Percentiles rank a stretch among this genome's conserved stretches.
Conservation (phyloP, 2,329 filamentous ascomycete genomes). For the Aureobasidium subglaciale region DNA sequence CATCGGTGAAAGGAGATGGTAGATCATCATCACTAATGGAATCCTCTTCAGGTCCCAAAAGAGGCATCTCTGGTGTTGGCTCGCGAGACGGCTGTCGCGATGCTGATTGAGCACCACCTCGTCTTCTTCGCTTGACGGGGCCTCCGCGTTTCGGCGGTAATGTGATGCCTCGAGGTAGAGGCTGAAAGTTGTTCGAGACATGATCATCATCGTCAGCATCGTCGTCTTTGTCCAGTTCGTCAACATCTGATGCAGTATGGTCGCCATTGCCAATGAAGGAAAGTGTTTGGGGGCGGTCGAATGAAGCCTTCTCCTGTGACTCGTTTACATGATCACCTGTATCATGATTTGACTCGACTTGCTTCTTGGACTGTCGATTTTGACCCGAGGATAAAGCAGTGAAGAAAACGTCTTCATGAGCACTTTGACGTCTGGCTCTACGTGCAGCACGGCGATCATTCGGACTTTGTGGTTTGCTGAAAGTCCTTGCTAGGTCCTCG, state of each 20-base stretch:
- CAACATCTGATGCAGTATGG: background rate
- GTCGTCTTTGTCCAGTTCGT: slow-evolving; percentile 1
- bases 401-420: background rate
- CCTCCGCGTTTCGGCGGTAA: slow-evolving; percentile 7
- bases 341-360: background rate
- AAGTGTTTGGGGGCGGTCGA: background rate
- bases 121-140: slow-evolving; percentile 1
- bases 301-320: background rate
- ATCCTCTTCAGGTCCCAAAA: slow-evolving; percentile 28
- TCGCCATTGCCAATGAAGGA: slow-evolving; percentile 4
- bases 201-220: slow-evolving; percentile 13
- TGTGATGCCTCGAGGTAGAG: background rate
- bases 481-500: slow-evolving; percentile 1
- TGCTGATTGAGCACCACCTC: slow-evolving; percentile 11
- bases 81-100: slow-evolving; percentile 13
- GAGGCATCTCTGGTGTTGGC: slow-evolving; percentile 26
- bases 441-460: slow-evolving; percentile 4
- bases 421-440: slow-evolving; percentile 7
- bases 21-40: slow-evolving; percentile 24
- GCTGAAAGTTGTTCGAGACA: background rate
- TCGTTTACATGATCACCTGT: background rate
- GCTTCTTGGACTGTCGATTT: background rate
- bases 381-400: background rate
- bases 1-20: slow-evolving; percentile 18
- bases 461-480: background rate